Conservation (phyloP, 2,329 filamentous ascomycete genomes). For the Myrmaecium sp. region DNA sequence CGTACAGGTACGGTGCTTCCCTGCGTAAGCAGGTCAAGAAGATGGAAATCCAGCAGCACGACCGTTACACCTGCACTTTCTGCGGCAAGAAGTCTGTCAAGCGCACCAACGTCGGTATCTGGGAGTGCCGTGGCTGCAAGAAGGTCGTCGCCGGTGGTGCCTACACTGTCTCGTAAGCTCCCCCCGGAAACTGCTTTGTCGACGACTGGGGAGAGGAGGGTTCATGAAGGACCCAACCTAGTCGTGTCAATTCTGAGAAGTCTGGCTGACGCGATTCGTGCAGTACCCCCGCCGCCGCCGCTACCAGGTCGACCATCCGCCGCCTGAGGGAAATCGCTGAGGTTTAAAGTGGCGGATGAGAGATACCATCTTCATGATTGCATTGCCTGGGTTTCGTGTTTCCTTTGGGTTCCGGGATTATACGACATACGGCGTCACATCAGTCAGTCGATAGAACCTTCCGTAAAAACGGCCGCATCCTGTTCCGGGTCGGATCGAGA, state of each 20-base stretch:
- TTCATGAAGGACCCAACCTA: not conserved
- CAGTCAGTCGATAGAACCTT: conserved; percentile 5
- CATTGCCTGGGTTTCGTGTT: conserved; percentile 5
- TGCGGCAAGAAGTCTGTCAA: conserved; percentile 93
- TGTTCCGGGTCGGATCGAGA: conserved; percentile 5
- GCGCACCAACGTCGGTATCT: conserved; percentile 82
- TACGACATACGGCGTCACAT: conserved; percentile 5
- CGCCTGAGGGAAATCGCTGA: conserved; percentile 95
- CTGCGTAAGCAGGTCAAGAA: conserved; percentile 99
- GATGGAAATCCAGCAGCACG: conserved; percentile 97
- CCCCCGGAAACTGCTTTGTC: too few species aligned
- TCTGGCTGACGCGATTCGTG: conserved; percentile 12
- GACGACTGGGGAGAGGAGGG: not conserved
- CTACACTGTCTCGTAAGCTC: conserved; percentile 87
- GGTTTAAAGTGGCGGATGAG: conserved; percentile 43
- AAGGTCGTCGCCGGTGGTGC: conserved; percentile 90
- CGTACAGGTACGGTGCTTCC: conserved; percentile 95
- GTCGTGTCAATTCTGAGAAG: too few species aligned
- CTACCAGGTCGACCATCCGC: conserved; percentile 90
- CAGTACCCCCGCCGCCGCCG: conserved; percentile 82
- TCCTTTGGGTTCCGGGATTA: conserved; percentile 5
- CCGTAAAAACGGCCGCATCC: conserved; percentile 5
- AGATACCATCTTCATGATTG: conserved; percentile 9
- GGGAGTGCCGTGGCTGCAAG: conserved; percentile 90
- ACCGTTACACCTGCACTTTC: conserved; percentile 76